Evolutionary conservation across 1,284 basidiomycete species (phyloP).

Genomic region (Blastosporella zonata): DNA sequence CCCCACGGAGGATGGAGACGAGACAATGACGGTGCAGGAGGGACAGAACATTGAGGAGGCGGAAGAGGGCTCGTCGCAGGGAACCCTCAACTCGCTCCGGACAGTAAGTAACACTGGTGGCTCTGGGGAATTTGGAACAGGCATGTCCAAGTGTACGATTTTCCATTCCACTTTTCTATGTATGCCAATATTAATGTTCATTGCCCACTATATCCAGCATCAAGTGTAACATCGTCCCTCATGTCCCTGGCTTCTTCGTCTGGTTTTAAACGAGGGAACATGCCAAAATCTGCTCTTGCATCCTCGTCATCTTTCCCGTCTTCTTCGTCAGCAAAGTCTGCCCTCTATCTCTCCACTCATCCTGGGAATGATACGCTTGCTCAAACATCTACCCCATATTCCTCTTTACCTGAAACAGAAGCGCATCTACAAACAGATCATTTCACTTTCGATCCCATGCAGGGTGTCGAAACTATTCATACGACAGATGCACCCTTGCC

Average conservation of each 20-base stretch:
- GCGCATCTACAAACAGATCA: slow-evolving; percentile 42
- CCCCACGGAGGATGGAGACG: slow-evolving; percentile 19
- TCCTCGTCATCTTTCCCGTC: slow-evolving; percentile 29
- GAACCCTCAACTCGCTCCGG: slow-evolving; percentile 47
- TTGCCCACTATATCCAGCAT: slow-evolving; percentile 34
- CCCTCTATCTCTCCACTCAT: slow-evolving; percentile 16
- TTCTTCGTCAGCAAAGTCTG: slow-evolving; percentile 24
- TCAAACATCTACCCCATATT: slow-evolving; percentile 48
- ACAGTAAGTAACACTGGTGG: slow-evolving; percentile 31
- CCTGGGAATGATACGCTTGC: slow-evolving; percentile 39
- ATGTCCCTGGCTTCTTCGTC: slow-evolving; percentile 68
- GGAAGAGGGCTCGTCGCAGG: slow-evolving; percentile 48
- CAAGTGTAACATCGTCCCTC: slow-evolving; percentile 61
- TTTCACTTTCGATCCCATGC: slow-evolving; percentile 42
- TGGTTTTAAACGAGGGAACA: slow-evolving; percentile 53
- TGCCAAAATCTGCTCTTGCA: slow-evolving; percentile 31
- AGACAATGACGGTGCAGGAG: slow-evolving; percentile 32
- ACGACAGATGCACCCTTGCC: slow-evolving; percentile 35
- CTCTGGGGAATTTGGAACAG: slow-evolving; percentile 65
- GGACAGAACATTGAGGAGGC: slow-evolving; percentile 54
- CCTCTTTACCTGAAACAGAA: slow-evolving; percentile 44
- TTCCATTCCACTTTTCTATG: slow-evolving; percentile 16
- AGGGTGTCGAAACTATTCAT: slow-evolving; percentile 21
- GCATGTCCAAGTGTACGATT: slow-evolving; percentile 57
- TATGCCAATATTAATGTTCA: slow-evolving; percentile 7